These are phyloP conservation scores for Phylloporus sp. DNA, from an alignment of 768 basidiomycete genomes.

Conservation along the genomic window DNA sequence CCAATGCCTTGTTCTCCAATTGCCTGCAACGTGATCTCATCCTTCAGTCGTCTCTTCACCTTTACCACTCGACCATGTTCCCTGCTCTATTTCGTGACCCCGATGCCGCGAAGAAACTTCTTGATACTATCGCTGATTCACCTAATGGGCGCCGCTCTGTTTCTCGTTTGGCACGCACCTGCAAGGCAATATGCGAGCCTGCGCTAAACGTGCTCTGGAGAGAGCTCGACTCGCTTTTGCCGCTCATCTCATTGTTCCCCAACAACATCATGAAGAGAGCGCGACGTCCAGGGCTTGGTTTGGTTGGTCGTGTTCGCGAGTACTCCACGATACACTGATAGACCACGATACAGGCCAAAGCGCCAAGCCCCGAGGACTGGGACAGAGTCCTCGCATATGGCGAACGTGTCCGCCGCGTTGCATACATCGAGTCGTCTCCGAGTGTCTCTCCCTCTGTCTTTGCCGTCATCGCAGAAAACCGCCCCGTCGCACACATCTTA, in stretches of 20 bases:
- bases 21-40: constrained; percentile 25
- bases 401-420: constrained; percentile 60
- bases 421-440: constrained; percentile 64
- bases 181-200: constrained; percentile 67
- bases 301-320: constrained; percentile 45
- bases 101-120: constrained; percentile 48
- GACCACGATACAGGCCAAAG: constrained; percentile 40
- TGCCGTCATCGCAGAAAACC: constrained; percentile 57
- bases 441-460: constrained; percentile 63
- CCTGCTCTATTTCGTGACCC: constrained; percentile 58
- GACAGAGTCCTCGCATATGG: constrained; percentile 58
- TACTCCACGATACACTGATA: constrained; percentile 5
- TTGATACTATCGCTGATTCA: constrained; percentile 49
- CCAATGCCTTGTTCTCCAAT: constrained; percentile 36
- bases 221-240: constrained; percentile 70
- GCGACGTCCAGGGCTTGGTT: constrained; percentile 67
- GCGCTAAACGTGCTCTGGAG: constrained; percentile 70
- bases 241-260: constrained; percentile 70
- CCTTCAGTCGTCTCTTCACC: constrained; percentile 31
- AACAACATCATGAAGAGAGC: constrained; percentile 60
- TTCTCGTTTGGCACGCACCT: constrained; percentile 69
- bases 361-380: constrained; percentile 70
- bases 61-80: constrained; percentile 48
- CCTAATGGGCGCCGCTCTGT: constrained; percentile 64
- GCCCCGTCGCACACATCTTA: constrained; percentile 59